A percentile compares a stretch with the other conserved stretches of the same genome.
These are phyloP conservation scores for Quercus agrifolia DNA, from an alignment of 306 rosid species.

Conservation along the genomic window DNA sequence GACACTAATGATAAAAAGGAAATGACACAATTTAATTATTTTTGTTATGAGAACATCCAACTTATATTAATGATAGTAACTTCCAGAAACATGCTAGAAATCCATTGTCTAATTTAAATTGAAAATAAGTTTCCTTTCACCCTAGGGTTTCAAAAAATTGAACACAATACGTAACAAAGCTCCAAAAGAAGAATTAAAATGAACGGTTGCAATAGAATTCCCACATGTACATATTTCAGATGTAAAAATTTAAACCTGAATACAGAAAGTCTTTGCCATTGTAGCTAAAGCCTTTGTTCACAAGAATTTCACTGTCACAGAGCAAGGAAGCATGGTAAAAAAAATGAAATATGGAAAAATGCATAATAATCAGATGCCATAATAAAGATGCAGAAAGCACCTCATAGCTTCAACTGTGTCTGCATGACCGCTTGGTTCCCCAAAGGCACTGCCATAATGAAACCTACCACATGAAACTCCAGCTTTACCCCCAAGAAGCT, in stretches of 20 bases:
- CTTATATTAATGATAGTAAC: not conserved
- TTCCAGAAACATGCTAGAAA: not conserved
- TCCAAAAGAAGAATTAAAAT: not conserved
- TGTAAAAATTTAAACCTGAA: constrained; percentile 57
- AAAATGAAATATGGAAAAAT: constrained; percentile 1
- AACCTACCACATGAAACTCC: constrained; percentile 97
- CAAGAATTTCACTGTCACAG: constrained; percentile 72
- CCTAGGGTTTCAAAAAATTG: not conserved
- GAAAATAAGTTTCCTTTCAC: not conserved
- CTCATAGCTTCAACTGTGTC: constrained; percentile 92
- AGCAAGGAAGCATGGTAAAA: constrained; percentile 20
- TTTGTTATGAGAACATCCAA: not conserved
- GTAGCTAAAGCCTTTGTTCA: constrained; percentile 80
- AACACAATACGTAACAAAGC: not conserved
- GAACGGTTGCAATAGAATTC: not conserved
- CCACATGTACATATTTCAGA: not conserved
- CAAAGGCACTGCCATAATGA: constrained; percentile 98
- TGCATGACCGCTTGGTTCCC: constrained; percentile 99
- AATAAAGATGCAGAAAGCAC: constrained; percentile 33
- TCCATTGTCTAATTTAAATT: not conserved
- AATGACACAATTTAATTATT: not conserved
- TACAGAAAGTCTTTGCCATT: constrained; percentile 84
- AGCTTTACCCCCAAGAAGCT: constrained; percentile 95
- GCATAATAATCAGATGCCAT: constrained; percentile 2
- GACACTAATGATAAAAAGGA: not conserved